Evolutionary conservation across 306 rosid species (phyloP).

Genomic region (Mimosa bimucronata): DNA sequence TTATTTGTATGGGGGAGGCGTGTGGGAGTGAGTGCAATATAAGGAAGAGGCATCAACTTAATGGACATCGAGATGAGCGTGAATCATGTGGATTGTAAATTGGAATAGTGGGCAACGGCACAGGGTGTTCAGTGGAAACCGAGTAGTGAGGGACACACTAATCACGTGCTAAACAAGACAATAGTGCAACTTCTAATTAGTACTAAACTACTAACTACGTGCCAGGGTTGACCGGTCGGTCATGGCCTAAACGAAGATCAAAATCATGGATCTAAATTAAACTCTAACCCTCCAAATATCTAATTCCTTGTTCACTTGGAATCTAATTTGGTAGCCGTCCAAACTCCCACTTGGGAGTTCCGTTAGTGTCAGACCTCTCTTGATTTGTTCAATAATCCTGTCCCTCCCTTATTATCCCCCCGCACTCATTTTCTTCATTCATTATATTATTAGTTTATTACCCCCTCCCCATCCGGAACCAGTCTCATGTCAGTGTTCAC

Average conservation of each 20-base stretch:
- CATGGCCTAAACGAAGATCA: too few species aligned
- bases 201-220: too few species aligned
- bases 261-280: too few species aligned
- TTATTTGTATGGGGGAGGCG: not conserved
- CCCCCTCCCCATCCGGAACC: not conserved
- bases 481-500: too few species aligned
- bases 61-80: not conserved
- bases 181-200: too few species aligned
- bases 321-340: not conserved
- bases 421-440: too few species aligned
- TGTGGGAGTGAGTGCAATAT: not conserved
- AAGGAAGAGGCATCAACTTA: constrained; percentile 6
- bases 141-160: not conserved
- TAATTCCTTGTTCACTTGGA: too few species aligned
- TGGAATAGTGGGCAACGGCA: not conserved
- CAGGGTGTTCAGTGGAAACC: not conserved
- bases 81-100: constrained; percentile 36
- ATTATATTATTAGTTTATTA: too few species aligned
- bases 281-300: too few species aligned
- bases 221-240: too few species aligned
- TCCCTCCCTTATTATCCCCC: not conserved
- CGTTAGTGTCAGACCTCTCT: not conserved
- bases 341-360: not conserved
- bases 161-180: not conserved
- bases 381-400: not conserved